Percentiles rank a stretch among this genome's conserved stretches.
Evolutionary conservation across 768 basidiomycete genomes (phyloP).

Genomic region (Ephemerocybe angulata): DNA sequence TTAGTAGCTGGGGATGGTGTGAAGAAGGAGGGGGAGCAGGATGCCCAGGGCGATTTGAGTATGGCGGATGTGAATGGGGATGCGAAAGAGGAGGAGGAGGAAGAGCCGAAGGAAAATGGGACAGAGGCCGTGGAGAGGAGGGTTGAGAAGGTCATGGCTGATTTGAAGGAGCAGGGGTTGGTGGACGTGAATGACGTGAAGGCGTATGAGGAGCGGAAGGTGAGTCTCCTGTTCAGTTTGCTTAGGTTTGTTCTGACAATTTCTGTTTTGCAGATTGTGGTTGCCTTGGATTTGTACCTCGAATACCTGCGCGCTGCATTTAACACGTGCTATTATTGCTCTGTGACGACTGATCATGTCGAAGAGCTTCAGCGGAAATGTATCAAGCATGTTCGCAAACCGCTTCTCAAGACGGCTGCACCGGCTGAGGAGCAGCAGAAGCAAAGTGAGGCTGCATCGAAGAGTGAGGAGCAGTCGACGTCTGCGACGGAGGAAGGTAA

Average conservation of each 20-base stretch:
- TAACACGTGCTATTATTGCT: constrained; percentile 98
- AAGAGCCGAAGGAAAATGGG: constrained; percentile 61
- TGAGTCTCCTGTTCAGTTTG: constrained; percentile 25
- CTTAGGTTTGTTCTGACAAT: constrained; percentile 19
- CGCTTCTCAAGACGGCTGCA: constrained; percentile 55
- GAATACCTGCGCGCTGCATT: constrained; percentile 90
- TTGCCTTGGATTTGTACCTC: constrained; percentile 89
- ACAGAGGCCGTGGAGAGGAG: constrained; percentile 78
- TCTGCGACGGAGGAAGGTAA: constrained; percentile 33
- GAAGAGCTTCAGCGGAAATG: constrained; percentile 97
- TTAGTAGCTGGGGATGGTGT: constrained; percentile 22
- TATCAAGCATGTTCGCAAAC: constrained; percentile 84
- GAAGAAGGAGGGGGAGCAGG: constrained; percentile 22
- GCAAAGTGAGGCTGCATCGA: constrained; percentile 45
- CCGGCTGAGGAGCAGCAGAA: constrained; percentile 62
- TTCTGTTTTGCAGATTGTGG: constrained; percentile 50
- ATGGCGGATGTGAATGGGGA: constrained; percentile 18
- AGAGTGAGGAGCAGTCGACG: constrained; percentile 38
- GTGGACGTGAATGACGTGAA: constrained; percentile 62
- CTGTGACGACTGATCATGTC: constrained; percentile 84
- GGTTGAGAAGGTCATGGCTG: constrained; percentile 71
- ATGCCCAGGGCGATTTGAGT: constrained; percentile 25
- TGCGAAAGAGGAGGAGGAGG: constrained; percentile 49
- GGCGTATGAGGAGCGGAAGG: constrained; percentile 68
- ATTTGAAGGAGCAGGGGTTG: constrained; percentile 62